Evolutionary conservation across 352 stramenopile genomes (phyloP).

Genomic region (Elongisporangium anandrum): DNA sequence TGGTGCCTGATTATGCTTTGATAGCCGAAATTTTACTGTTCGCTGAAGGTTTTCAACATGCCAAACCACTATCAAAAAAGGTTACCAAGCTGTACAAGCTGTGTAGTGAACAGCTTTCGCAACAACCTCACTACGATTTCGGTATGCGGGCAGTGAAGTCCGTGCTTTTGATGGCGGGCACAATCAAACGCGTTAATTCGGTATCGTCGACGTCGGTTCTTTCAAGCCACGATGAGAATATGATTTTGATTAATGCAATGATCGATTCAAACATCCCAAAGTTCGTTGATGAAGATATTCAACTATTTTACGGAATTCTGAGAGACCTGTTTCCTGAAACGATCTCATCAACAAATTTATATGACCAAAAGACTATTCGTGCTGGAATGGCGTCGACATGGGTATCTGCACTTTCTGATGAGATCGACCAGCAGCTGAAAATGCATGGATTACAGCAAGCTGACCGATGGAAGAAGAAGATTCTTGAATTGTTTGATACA

Average conservation of each 20-base stretch:
- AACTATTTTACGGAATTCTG: slow-evolving; percentile 88
- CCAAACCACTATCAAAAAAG: slow-evolving; percentile 59
- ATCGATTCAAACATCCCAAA: slow-evolving; percentile 91
- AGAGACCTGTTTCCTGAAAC: slow-evolving; percentile 81
- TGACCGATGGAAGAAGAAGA: slow-evolving; percentile 78
- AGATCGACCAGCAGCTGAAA: slow-evolving; percentile 73
- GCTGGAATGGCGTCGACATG: slow-evolving; percentile 13
- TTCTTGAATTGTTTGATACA: slow-evolving; percentile 91
- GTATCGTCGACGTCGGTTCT: neutral
- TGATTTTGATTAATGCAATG: slow-evolving; percentile 93
- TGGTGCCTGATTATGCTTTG: slow-evolving; percentile 83
- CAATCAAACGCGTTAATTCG: slow-evolving; percentile 38
- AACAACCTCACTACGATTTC: slow-evolving; percentile 87
- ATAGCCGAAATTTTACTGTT: slow-evolving; percentile 86
- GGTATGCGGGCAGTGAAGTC: slow-evolving; percentile 85
- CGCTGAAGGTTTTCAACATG: slow-evolving; percentile 70
- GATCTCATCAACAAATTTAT: slow-evolving; percentile 1
- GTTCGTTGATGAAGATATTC: slow-evolving; percentile 85
- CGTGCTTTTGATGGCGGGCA: slow-evolving; percentile 73
- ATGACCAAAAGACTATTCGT: neutral
- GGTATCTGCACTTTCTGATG: slow-evolving; percentile 58
- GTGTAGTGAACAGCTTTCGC: slow-evolving; percentile 80
- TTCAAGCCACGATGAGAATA: slow-evolving; percentile 33
- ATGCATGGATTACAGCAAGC: slow-evolving; percentile 55
- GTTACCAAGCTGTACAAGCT: slow-evolving; percentile 81